A percentile compares a stretch with the other conserved stretches of the same genome.
These are phyloP conservation scores for Fraxinus nigra DNA, from an alignment of 305 asterid species.

Conservation along the genomic window DNA sequence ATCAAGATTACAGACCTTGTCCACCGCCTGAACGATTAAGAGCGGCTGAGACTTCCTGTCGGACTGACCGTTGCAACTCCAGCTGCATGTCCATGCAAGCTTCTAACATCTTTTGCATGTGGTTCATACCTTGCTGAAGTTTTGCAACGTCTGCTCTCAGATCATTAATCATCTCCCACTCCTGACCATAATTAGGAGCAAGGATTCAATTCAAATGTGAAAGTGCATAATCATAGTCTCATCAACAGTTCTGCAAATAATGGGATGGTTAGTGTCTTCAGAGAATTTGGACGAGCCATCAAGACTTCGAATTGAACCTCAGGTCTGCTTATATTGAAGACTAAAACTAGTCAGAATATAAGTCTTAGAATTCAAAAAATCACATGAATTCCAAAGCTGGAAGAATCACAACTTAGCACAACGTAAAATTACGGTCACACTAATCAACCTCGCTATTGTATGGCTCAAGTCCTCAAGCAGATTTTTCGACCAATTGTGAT, in stretches of 20 bases:
- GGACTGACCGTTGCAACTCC: slow-evolving; percentile 86
- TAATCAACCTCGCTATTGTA: background rate
- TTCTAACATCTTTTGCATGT: slow-evolving; percentile 92
- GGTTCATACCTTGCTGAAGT: slow-evolving; percentile 92
- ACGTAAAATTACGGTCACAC: background rate
- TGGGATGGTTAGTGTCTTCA: background rate
- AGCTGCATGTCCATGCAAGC: slow-evolving; percentile 98
- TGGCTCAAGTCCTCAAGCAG: background rate
- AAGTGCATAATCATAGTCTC: slow-evolving; percentile 7
- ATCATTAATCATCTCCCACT: slow-evolving; percentile 83
- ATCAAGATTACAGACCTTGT: slow-evolving; percentile 42
- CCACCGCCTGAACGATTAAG: slow-evolving; percentile 71
- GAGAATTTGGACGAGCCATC: background rate
- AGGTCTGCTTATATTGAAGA: background rate
- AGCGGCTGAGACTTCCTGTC: slow-evolving; percentile 96
- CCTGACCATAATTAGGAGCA: slow-evolving; percentile 47
- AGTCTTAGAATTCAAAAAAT: background rate
- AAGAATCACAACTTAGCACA: slow-evolving; percentile 12
- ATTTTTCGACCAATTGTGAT: background rate
- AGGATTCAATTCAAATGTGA: slow-evolving; percentile 18
- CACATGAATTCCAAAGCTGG: background rate
- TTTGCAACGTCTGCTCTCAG: slow-evolving; percentile 73
- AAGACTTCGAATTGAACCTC: background rate
- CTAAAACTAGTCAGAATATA: background rate
- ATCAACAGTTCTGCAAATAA: slow-evolving; percentile 1